These are phyloP conservation scores for Tetrapyrgos nigripes DNA, from an alignment of 1,284 basidiomycete genomes.

Conservation along the genomic window DNA sequence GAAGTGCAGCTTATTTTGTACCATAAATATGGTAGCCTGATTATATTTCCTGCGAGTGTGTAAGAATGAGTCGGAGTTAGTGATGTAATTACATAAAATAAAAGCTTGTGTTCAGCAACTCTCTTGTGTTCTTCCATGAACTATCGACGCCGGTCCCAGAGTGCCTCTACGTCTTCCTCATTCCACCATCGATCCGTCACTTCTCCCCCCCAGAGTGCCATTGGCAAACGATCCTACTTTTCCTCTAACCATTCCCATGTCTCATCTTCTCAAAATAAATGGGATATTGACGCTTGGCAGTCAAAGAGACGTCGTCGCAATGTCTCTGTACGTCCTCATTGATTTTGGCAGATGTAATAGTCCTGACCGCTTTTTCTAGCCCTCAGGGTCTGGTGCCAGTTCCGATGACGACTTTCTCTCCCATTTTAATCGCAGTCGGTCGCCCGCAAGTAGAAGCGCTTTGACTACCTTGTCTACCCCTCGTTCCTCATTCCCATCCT, in stretches of 20 bases:
- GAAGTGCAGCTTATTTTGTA: neutral
- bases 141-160: slow-evolving; percentile 61
- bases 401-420: slow-evolving; percentile 14
- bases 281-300: slow-evolving; percentile 59
- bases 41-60: neutral
- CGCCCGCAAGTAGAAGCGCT: neutral
- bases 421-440: neutral
- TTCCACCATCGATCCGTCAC: slow-evolving; percentile 38
- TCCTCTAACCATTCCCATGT: slow-evolving; percentile 39
- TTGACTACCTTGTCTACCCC: slow-evolving; percentile 10
- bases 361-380: slow-evolving; percentile 19
- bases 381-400: slow-evolving; percentile 10
- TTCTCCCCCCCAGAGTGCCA: slow-evolving; percentile 45
- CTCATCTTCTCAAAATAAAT: slow-evolving; percentile 47
- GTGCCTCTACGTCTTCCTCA: slow-evolving; percentile 53
- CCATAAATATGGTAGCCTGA: neutral
- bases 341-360: neutral
- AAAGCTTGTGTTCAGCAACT: neutral
- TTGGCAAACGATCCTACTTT: slow-evolving; percentile 52
- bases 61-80: neutral
- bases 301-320: slow-evolving; percentile 60
- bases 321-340: slow-evolving; percentile 44
- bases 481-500: slow-evolving; percentile 52
- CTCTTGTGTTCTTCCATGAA: slow-evolving; percentile 33
- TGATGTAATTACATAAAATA: neutral